Evolutionary conservation across 2,329 filamentous ascomycete species (phyloP).

Genomic region (Arthrobotrys entomopaga): DNA sequence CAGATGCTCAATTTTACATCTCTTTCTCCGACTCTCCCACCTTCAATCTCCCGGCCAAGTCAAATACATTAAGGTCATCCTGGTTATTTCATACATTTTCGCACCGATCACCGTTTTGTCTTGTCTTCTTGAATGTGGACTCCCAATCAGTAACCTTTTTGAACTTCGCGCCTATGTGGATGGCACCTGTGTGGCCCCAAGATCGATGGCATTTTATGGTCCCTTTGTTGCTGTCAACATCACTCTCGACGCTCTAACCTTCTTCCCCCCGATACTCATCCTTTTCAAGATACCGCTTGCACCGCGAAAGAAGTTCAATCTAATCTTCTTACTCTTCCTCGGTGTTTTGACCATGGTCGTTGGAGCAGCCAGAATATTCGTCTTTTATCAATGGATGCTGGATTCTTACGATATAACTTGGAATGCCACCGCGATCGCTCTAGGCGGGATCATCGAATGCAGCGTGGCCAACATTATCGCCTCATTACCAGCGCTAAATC

Average conservation of each 20-base stretch:
- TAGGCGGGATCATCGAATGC: constrained; percentile 37
- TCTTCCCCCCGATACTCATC: constrained; percentile 36
- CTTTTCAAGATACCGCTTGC: constrained; percentile 27
- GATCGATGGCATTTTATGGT: constrained; percentile 35
- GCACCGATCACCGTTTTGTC: constrained; percentile 12
- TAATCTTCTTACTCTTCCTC: constrained; percentile 34
- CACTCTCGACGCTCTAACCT: constrained; percentile 26
- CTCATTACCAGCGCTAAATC: constrained; percentile 42
- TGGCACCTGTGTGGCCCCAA: constrained; percentile 31
- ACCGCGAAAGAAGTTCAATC: constrained; percentile 30
- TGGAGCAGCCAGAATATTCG: constrained; percentile 24
- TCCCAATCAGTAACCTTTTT: constrained; percentile 32
- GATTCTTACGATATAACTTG: constrained; percentile 40
- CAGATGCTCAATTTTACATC: constrained; percentile 38
- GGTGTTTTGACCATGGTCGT: constrained; percentile 24
- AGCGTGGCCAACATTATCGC: constrained; percentile 41
- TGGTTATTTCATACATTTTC: constrained; percentile 28
- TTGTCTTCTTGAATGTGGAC: constrained; percentile 37
- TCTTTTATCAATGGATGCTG: constrained; percentile 39
- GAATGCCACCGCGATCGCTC: constrained; percentile 24
- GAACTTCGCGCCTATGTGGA: constrained; percentile 30
- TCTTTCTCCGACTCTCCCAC: constrained; percentile 39
- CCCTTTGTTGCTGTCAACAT: constrained; percentile 18
- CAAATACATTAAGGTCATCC: constrained; percentile 16
- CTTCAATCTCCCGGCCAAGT: constrained; percentile 22